These are phyloP conservation scores for Solanum bulbocastanum DNA, from an alignment of 257 asterid species.

Conservation along the genomic window DNA sequence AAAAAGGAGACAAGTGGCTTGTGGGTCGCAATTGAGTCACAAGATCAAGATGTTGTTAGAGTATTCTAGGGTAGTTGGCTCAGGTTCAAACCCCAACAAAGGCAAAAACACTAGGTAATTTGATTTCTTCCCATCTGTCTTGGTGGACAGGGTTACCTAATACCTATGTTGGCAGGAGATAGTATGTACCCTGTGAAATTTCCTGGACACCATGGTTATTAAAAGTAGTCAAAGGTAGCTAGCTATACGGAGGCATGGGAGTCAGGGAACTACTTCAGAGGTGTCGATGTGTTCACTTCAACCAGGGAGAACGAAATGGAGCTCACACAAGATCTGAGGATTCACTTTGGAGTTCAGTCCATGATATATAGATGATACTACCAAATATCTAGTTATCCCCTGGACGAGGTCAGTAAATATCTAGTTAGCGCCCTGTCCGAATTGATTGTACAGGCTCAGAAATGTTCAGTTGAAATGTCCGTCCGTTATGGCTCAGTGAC, in stretches of 20 bases:
- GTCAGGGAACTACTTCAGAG: background rate
- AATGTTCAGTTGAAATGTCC: background rate
- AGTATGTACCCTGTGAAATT: background rate
- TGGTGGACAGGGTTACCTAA: background rate
- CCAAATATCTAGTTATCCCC: background rate
- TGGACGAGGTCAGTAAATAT: background rate
- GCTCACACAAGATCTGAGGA: background rate
- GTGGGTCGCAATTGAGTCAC: background rate
- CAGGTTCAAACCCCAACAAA: background rate
- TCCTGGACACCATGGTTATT: background rate
- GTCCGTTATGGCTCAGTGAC: background rate
- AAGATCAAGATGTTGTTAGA: background rate
- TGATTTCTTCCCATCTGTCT: background rate
- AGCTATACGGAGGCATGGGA: background rate
- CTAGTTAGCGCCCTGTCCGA: background rate
- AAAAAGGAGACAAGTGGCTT: background rate
- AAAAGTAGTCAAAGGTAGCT: background rate
- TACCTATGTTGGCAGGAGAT: background rate
- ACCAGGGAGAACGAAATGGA: background rate
- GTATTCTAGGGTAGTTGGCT: background rate
- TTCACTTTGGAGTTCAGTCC: background rate
- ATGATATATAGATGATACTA: background rate
- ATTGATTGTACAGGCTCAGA: background rate
- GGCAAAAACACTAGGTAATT: background rate
- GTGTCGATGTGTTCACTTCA: background rate